phyloP scores from a whole-genome alignment of 2,329 filamentous ascomycete species.

The Trichoderma arundinaceum region DNA sequence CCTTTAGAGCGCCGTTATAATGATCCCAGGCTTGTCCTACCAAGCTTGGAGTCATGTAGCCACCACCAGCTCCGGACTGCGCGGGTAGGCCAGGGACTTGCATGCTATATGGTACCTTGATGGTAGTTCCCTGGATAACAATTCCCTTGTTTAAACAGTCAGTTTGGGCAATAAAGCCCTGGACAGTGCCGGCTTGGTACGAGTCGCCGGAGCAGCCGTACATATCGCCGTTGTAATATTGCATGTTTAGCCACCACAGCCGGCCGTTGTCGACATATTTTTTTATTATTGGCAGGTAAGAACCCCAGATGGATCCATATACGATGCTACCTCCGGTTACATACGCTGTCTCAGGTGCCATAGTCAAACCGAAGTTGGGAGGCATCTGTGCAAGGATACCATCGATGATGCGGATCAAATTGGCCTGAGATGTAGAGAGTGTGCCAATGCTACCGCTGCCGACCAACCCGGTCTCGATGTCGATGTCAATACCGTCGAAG shows the following conservation, averaged over 20 bases:
- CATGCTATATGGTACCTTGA: slow-evolving; percentile 44
- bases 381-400: slow-evolving; percentile 54
- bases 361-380: slow-evolving; percentile 64
- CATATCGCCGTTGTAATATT: slow-evolving; percentile 48
- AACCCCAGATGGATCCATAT: slow-evolving; percentile 46
- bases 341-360: slow-evolving; percentile 47
- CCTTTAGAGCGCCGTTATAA: slow-evolving; percentile 44
- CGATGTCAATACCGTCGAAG: slow-evolving; percentile 47
- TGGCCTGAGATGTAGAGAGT: slow-evolving; percentile 43
- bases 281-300: slow-evolving; percentile 47
- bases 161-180: slow-evolving; percentile 45
- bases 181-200: slow-evolving; percentile 42
- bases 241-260: slow-evolving; percentile 48
- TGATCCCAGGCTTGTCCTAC: slow-evolving; percentile 42
- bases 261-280: slow-evolving; percentile 46
- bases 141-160: slow-evolving; percentile 46
- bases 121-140: slow-evolving; percentile 41
- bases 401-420: slow-evolving; percentile 47
- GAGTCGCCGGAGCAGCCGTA: slow-evolving; percentile 45
- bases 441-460: slow-evolving; percentile 42
- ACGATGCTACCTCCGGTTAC: slow-evolving; percentile 43
- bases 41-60: slow-evolving; percentile 43
- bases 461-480: slow-evolving; percentile 44
- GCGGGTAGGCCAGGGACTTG: slow-evolving; percentile 47
- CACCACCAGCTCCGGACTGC: slow-evolving; percentile 43